Percentiles rank a stretch among this genome's conserved stretches.
These are phyloP conservation scores for Nakazawaea ambrosiae DNA, from an alignment of 805 yeast species.

Conservation along the genomic window DNA sequence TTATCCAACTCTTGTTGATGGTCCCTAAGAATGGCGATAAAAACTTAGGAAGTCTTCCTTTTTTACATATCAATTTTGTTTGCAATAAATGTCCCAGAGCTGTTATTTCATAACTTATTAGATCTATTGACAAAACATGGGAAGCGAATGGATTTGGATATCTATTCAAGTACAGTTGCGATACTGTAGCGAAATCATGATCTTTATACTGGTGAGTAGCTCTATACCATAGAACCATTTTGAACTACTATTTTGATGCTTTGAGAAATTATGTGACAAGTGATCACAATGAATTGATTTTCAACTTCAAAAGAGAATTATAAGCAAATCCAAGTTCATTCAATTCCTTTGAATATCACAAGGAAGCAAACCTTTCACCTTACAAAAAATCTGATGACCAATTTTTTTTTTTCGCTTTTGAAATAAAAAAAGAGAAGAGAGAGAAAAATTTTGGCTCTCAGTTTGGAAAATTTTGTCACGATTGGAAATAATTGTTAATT, in stretches of 20 bases:
- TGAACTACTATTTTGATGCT: background rate
- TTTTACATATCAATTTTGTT: conserved; percentile 68
- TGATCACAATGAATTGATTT: background rate
- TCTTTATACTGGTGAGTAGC: conserved; percentile 44
- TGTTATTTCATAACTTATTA: conserved; percentile 55
- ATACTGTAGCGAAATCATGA: conserved; percentile 66
- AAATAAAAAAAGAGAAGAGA: no score
- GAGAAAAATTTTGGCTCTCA: no score
- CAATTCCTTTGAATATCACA: no score
- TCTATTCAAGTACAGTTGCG: conserved; percentile 69
- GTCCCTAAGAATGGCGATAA: conserved; percentile 67
- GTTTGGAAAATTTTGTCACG: no score
- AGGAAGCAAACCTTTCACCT: no score
- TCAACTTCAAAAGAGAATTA: background rate
- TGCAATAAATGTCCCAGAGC: conserved; percentile 58
- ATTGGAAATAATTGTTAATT: no score
- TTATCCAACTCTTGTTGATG: conserved; percentile 68
- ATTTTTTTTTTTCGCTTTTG: no score
- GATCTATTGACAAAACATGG: conserved; percentile 81
- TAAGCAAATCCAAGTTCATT: no score
- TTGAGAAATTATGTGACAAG: no score
- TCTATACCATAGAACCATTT: conserved; percentile 60
- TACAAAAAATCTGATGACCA: no score
- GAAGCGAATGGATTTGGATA: conserved; percentile 77
- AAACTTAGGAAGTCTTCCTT: conserved; percentile 78